These are phyloP conservation scores for Adenanthera pavonina DNA, from an alignment of 306 rosid genomes.

Conservation along the genomic window DNA sequence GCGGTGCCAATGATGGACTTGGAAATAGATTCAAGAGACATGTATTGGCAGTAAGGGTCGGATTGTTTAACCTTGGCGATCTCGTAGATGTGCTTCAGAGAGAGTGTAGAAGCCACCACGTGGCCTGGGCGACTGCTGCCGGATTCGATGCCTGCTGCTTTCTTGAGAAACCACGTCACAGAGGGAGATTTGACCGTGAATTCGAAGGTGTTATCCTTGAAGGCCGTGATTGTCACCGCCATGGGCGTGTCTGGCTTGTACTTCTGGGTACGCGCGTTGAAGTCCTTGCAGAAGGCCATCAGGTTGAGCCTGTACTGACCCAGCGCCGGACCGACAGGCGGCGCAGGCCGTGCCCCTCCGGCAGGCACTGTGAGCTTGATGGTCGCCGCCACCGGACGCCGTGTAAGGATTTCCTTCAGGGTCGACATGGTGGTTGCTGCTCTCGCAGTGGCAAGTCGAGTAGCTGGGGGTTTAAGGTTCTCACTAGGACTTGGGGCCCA, in stretches of 20 bases:
- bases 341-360: constrained; percentile 73
- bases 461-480: constrained; percentile 29
- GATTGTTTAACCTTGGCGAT: constrained; percentile 81
- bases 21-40: constrained; percentile 74
- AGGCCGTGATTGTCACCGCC: constrained; percentile 86
- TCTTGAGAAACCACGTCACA: constrained; percentile 80
- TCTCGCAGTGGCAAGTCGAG: not conserved
- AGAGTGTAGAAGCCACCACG: constrained; percentile 63
- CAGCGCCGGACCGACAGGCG: constrained; percentile 79
- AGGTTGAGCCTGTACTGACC: constrained; percentile 89
- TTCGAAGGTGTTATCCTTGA: constrained; percentile 89
- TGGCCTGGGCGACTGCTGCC: constrained; percentile 84
- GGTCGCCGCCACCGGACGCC: constrained; percentile 80
- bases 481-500: not conserved
- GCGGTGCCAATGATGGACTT: constrained; percentile 84
- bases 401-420: constrained; percentile 70
- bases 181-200: constrained; percentile 82
- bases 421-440: constrained; percentile 57
- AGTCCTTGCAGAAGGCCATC: constrained; percentile 93
- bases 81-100: constrained; percentile 75
- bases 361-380: constrained; percentile 74
- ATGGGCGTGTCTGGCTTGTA: constrained; percentile 81
- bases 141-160: constrained; percentile 72
- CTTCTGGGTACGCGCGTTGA: constrained; percentile 82
- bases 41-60: constrained; percentile 61